These are phyloP conservation scores for Jackrogersella multiformis DNA, from an alignment of 495 filamentous ascomycete genomes.

Conservation along the genomic window DNA sequence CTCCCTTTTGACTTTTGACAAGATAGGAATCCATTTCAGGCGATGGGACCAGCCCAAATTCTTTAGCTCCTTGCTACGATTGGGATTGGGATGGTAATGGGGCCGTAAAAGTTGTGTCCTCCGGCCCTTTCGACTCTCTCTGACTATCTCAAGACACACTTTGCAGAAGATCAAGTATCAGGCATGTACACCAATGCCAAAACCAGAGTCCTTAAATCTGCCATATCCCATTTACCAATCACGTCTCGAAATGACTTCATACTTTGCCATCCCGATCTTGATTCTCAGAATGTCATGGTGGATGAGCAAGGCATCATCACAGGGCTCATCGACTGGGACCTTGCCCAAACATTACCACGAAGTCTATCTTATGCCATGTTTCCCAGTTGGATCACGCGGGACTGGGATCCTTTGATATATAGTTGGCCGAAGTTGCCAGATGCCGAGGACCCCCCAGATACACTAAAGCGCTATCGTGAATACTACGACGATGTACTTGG, in stretches of 20 bases:
- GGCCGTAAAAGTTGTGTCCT: not conserved
- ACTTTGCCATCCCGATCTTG: conserved; percentile 50
- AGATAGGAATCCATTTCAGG: conserved; percentile 16
- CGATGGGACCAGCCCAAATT: not conserved
- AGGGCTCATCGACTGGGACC: conserved; percentile 59
- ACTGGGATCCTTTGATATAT: conserved; percentile 51
- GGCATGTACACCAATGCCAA: not conserved
- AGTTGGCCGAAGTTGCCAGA: conserved; percentile 26
- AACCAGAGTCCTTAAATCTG: not conserved
- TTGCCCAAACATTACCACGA: conserved; percentile 45
- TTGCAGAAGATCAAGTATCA: not conserved
- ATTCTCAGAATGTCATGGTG: conserved; percentile 52
- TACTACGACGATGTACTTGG: conserved; percentile 30
- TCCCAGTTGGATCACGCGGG: conserved; percentile 47
- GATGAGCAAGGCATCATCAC: conserved; percentile 50
- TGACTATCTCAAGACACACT: not conserved
- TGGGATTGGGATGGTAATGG: conserved; percentile 1
- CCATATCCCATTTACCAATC: conserved; percentile 10
- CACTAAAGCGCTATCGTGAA: conserved; percentile 21
- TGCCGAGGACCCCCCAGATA: conserved; percentile 21
- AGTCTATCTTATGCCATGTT: conserved; percentile 43
- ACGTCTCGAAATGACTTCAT: conserved; percentile 45
- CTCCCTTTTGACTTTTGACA: conserved; percentile 16
- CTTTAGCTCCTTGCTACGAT: conserved; percentile 12
- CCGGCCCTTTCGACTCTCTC: conserved; percentile 25